These are phyloP conservation scores for Mycena albidolilacea DNA, from an alignment of 768 basidiomycete species.

Conservation along the genomic window DNA sequence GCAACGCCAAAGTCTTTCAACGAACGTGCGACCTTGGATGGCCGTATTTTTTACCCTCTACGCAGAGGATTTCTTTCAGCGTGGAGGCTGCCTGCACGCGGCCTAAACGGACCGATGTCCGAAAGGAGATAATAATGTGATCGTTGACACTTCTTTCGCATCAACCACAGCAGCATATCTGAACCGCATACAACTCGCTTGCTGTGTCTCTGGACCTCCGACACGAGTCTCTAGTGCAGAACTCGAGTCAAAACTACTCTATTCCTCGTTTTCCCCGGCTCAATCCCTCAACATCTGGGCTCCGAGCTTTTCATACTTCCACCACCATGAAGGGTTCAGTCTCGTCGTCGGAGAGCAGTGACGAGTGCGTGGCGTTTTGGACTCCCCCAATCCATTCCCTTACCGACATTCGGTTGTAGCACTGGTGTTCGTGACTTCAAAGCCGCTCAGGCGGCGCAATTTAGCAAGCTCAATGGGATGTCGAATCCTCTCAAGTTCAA, in stretches of 20 bases:
- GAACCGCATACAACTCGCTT: neutral
- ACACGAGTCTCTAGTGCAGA: neutral
- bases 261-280: neutral
- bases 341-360: slow-evolving; percentile 35
- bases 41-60: no score
- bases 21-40: no score
- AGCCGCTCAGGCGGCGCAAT: slow-evolving; percentile 29
- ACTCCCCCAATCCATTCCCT: neutral
- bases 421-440: slow-evolving; percentile 20
- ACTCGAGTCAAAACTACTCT: neutral
- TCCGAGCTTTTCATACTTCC: neutral
- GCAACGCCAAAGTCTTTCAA: no score
- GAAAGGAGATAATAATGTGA: slow-evolving; percentile 8
- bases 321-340: slow-evolving; percentile 1
- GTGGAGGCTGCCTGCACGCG: no score
- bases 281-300: neutral
- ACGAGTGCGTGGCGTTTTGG: slow-evolving; percentile 29
- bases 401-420: neutral
- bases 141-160: slow-evolving; percentile 25
- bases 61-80: no score
- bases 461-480: neutral
- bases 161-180: slow-evolving; percentile 9
- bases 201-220: no score
- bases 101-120: neutral
- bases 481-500: slow-evolving; percentile 17